These are phyloP conservation scores for Immersiporthe knoxdaviesiana DNA, from an alignment of 2,329 filamentous ascomycete genomes.

Conservation along the genomic window DNA sequence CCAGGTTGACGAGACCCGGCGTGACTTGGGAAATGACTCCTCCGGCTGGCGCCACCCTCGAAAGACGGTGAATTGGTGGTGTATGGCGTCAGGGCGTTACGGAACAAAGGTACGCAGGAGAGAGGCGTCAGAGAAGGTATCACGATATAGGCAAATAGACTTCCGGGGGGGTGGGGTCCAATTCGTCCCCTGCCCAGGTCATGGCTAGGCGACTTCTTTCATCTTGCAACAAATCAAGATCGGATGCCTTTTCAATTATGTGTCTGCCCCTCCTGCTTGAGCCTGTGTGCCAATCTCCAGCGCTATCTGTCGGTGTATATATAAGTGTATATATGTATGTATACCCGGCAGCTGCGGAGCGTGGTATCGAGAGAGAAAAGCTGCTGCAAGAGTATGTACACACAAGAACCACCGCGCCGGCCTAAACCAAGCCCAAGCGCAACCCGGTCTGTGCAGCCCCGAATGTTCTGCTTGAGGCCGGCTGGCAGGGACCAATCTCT, in stretches of 20 bases:
- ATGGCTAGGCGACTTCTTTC: background rate
- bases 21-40: background rate
- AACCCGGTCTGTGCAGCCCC: background rate
- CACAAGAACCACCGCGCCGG: background rate
- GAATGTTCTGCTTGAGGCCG: background rate
- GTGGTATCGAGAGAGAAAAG: slow-evolving; percentile 1
- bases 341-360: background rate
- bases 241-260: background rate
- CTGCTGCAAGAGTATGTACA: slow-evolving; percentile 12
- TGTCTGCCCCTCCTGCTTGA: background rate
- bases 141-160: background rate
- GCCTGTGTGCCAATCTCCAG: background rate
- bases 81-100: slow-evolving; percentile 23
- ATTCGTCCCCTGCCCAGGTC: background rate
- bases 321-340: background rate
- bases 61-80: background rate
- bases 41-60: background rate
- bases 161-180: background rate
- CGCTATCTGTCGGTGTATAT: background rate
- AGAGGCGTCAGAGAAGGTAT: background rate
- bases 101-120: background rate
- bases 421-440: background rate
- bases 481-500: background rate
- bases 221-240: background rate
- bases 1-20: background rate